These are phyloP conservation scores for Sarocladium kiliense DNA, from an alignment of 2,329 filamentous ascomycete species.

Conservation along the genomic window DNA sequence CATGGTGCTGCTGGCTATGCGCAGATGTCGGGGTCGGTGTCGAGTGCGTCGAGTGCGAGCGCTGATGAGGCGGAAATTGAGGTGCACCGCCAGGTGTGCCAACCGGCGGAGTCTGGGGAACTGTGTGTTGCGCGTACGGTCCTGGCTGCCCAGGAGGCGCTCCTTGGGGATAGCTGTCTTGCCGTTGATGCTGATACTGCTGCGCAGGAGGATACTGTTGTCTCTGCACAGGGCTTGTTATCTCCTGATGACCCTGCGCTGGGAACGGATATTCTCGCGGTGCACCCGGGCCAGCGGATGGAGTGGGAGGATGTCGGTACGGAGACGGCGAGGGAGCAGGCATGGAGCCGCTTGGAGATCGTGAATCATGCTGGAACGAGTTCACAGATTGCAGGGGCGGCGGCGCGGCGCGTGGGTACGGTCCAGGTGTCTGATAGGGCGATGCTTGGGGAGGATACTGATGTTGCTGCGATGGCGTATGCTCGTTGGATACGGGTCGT, in stretches of 20 bases:
- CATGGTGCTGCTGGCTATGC: constrained; percentile 52
- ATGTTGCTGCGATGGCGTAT: constrained; percentile 21
- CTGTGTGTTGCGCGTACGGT: constrained; percentile 34
- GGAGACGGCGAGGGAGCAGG: constrained; percentile 39
- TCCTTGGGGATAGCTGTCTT: constrained; percentile 41
- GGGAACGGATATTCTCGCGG: constrained; percentile 43
- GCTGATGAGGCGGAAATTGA: constrained; percentile 35
- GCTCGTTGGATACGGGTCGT: constrained; percentile 39
- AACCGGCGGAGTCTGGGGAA: constrained; percentile 47
- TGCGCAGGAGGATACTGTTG: constrained; percentile 38
- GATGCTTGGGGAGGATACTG: constrained; percentile 31
- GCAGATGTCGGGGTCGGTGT: constrained; percentile 57
- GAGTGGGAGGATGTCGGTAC: constrained; percentile 42
- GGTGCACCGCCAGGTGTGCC: constrained; percentile 34
- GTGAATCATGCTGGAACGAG: constrained; percentile 37
- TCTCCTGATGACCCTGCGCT: constrained; percentile 31
- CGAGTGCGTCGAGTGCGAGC: constrained; percentile 55
- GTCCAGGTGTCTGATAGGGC: constrained; percentile 32
- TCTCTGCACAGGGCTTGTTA: constrained; percentile 46
- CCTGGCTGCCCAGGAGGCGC: constrained; percentile 26
- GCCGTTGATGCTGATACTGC: constrained; percentile 34
- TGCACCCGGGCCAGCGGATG: constrained; percentile 31
- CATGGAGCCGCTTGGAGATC: constrained; percentile 44
- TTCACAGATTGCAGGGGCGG: constrained; percentile 41
- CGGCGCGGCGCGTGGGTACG: constrained; percentile 39